Evolutionary conservation across 2,329 filamentous ascomycete species (phyloP).

Genomic region (Plenodomus tracheiphilus): DNA sequence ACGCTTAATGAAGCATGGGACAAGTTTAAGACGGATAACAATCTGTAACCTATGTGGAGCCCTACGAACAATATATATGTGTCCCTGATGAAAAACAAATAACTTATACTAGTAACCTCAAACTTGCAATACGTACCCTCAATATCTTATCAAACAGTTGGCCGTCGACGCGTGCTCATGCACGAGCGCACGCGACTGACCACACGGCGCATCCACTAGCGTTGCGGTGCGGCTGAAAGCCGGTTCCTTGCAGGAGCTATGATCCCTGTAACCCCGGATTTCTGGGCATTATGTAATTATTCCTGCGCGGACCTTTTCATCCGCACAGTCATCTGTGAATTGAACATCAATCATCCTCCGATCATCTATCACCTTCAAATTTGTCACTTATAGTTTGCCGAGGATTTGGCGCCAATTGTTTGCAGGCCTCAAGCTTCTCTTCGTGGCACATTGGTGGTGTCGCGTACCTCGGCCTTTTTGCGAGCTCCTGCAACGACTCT

Average conservation of each 20-base stretch:
- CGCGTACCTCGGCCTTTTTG: neutral
- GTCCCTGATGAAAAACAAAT: no score
- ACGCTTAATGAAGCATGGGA: slow-evolving; percentile 70
- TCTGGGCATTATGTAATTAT: slow-evolving; percentile 20
- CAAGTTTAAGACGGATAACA: slow-evolving; percentile 67
- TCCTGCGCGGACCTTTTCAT: slow-evolving; percentile 15
- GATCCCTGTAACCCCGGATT: slow-evolving; percentile 15
- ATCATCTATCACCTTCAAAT: neutral
- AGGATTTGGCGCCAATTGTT: neutral
- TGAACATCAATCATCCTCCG: neutral
- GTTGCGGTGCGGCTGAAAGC: slow-evolving; percentile 21
- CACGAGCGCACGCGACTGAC: neutral
- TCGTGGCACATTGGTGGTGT: neutral
- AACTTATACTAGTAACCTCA: no score
- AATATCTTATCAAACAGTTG: no score
- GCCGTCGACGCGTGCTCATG: neutral
- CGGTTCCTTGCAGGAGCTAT: slow-evolving; percentile 14
- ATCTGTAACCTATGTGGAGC: slow-evolving; percentile 20
- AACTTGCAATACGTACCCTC: no score
- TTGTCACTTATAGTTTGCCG: neutral
- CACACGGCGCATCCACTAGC: neutral
- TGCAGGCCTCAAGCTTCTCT: neutral
- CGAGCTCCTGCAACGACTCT: neutral
- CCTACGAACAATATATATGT: no score
- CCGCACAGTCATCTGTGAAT: slow-evolving; percentile 17